Base-by-base conservation (phyloP, 306 rosid genomes). In the Biancaea sappan region DNA sequence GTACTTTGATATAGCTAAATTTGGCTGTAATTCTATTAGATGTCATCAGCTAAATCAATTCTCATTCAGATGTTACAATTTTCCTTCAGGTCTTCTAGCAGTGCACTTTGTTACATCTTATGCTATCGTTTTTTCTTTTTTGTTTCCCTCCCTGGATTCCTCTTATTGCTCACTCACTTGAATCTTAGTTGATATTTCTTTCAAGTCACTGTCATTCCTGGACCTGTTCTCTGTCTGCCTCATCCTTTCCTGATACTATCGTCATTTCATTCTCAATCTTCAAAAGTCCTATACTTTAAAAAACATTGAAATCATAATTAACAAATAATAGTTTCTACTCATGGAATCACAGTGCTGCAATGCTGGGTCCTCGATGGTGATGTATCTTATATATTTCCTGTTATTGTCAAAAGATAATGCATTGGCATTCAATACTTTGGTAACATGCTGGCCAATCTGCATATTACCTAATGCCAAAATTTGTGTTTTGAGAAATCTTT, bases 161-260 rank as follows among this genome's bases (percentile, higher is more conserved):
- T 57, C 13, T 50, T 57, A 11, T 13, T 57, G 63, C 3, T 21
- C 21, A 0, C 12, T 14, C 16, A 12, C 16, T 13, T 46, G 69
- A 38, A 74, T 61, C 28, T 8, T 61, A 35, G 67, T 63, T 43
- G 29, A 24, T 40, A 53, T 80, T 75, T 80, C 73, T 50, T 63
- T 62, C 73, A 31, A 54, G 58, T 29, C 26, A 11, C 31, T 52
- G 24, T 22, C 7, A 10, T 57, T 38, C 3, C 24, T 70, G 32
- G 37, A 40, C 37, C 13, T 48, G 6, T 15, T 25, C 64, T 19
- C 22, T 59, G n/a, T 24, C 63, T 68, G 35, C 71, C 8, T 35
- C 53, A 4, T 59, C n/a, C 40, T 21, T 68, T 34, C 8, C 28
- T 50, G 52, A 29, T 31, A 24, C 16, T 48, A 38, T 25, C 58